Conservation (phyloP, 1,284 basidiomycete species). For the Exobasidium cylindrosporum region DNA sequence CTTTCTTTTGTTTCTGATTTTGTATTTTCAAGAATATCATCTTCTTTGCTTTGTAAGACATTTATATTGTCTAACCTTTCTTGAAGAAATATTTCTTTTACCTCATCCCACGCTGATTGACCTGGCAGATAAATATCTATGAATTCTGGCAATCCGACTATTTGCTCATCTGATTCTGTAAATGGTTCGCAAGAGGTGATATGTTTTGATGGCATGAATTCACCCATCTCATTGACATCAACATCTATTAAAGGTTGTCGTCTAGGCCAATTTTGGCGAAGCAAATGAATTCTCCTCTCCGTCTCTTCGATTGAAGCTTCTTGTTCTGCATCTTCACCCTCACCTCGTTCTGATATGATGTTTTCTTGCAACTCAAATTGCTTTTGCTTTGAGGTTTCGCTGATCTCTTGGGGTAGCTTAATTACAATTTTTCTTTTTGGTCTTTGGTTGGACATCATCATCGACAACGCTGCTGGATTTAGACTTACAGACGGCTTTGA, state of each 20-base stretch:
- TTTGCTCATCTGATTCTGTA: constrained; percentile 29
- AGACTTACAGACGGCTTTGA: constrained; percentile 43
- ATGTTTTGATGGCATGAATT: constrained; percentile 8
- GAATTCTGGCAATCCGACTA: constrained; percentile 32
- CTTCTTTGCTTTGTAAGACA: background rate
- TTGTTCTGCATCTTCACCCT: constrained; percentile 6
- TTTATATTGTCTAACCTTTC: constrained; percentile 1
- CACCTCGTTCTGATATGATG: background rate
- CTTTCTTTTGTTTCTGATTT: constrained; percentile 17
- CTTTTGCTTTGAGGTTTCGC: background rate
- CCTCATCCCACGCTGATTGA: constrained; percentile 42
- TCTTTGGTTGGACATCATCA: constrained; percentile 25
- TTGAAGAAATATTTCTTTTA: constrained; percentile 3
- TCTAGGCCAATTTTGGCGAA: constrained; percentile 22
- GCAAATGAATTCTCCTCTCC: background rate
- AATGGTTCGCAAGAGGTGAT: constrained; percentile 22
- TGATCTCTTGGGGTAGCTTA: constrained; percentile 4
- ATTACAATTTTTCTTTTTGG: constrained; percentile 9
- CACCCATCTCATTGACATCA: constrained; percentile 11
- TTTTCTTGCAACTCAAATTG: background rate
- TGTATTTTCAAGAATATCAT: constrained; percentile 18
- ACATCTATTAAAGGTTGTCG: constrained; percentile 15
- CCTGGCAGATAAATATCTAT: constrained; percentile 51
- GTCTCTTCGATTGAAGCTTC: constrained; percentile 13
- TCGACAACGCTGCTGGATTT: constrained; percentile 38